Conservation (phyloP, 108 stramenopile genomes). For the Skeletonema grethae region DNA sequence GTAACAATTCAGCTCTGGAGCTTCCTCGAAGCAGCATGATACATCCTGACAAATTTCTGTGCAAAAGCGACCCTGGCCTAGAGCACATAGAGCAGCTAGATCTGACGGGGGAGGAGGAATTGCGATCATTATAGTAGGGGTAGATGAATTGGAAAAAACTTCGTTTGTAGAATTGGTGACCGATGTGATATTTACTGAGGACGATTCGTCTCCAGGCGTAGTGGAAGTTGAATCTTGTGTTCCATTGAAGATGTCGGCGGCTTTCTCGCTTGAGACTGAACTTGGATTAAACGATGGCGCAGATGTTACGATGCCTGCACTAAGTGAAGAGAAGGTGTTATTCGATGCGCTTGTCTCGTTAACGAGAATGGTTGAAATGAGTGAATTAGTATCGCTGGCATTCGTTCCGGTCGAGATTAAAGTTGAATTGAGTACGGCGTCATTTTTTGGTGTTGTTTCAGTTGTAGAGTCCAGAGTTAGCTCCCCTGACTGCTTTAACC, state of each 20-base stretch:
- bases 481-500: conserved; percentile 1
- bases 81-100: neutral
- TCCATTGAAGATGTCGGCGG: neutral
- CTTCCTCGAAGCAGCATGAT: conserved; percentile 24
- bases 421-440: neutral
- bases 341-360: neutral
- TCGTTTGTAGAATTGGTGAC: neutral
- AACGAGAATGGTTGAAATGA: neutral
- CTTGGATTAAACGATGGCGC: neutral
- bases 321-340: neutral
- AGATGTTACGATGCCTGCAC: neutral
- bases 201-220: neutral
- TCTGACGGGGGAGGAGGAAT: conserved; percentile 4
- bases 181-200: neutral
- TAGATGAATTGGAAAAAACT: neutral
- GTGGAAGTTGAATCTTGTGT: neutral
- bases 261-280: neutral
- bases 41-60: conserved; percentile 21
- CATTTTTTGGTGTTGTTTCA: neutral
- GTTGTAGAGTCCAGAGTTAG: neutral
- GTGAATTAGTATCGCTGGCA: neutral
- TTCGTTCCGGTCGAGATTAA: neutral
- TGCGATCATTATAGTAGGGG: neutral
- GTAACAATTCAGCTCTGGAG: conserved; percentile 15
- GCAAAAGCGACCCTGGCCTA: conserved; percentile 21